Evolutionary conservation across 2,329 filamentous ascomycete genomes (phyloP).

Genomic region (Fusarium citri): DNA sequence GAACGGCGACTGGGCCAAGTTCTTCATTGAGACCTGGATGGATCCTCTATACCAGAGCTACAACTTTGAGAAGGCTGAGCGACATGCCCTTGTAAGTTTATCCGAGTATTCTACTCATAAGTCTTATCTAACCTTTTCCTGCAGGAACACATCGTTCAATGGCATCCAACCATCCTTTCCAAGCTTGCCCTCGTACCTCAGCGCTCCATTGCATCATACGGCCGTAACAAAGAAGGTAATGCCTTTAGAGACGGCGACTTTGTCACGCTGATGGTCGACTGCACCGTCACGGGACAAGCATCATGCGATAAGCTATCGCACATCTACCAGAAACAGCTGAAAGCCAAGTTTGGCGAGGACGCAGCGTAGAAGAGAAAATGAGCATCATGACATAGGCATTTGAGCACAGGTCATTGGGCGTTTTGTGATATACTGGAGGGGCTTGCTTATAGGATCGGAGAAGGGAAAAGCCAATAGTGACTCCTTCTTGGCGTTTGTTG

Average conservation of each 20-base stretch:
- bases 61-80: constrained; percentile 95
- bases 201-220: constrained; percentile 83
- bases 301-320: constrained; percentile 80
- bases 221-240: constrained; percentile 64
- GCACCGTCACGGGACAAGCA: constrained; percentile 66
- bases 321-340: constrained; percentile 61
- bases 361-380: constrained; percentile 3
- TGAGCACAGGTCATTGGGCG: constrained; percentile 29
- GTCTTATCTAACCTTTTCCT: constrained; percentile 28
- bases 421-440: constrained; percentile 31
- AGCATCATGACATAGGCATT: constrained; percentile 31
- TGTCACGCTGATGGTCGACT: constrained; percentile 81
- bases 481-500: constrained; percentile 29
- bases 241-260: constrained; percentile 87
- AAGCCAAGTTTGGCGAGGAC: constrained; percentile 51
- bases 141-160: constrained; percentile 89
- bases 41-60: constrained; percentile 94
- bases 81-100: constrained; percentile 81
- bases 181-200: constrained; percentile 93
- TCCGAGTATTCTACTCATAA: no score
- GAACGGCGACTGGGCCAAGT: constrained; percentile 91
- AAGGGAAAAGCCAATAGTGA: constrained; percentile 19
- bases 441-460: constrained; percentile 6
- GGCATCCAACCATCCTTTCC: constrained; percentile 95
- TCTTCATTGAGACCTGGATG: constrained; percentile 95